Percentiles rank a stretch among this genome's conserved stretches.
These are phyloP conservation scores for Tuber indicum DNA, from an alignment of 495 filamentous ascomycete genomes.

Conservation along the genomic window DNA sequence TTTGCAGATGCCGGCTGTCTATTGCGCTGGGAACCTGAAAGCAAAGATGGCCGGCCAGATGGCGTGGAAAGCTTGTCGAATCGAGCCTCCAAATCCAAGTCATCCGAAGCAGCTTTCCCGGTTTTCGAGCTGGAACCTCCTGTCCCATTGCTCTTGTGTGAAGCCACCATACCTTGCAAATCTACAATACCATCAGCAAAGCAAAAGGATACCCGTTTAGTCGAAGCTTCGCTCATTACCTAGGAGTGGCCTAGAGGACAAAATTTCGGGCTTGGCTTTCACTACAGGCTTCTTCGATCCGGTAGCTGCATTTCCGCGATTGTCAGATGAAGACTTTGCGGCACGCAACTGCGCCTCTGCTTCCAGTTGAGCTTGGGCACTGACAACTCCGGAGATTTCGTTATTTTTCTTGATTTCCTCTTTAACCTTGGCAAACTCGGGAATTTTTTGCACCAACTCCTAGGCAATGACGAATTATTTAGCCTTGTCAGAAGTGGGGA, in stretches of 20 bases:
- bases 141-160: not conserved
- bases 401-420: constrained; percentile 51
- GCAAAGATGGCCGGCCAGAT: constrained; percentile 11
- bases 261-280: constrained; percentile 30
- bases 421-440: constrained; percentile 56
- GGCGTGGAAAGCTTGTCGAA: constrained; percentile 23
- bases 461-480: constrained; percentile 14
- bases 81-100: constrained; percentile 26
- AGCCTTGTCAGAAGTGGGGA: constrained; percentile 5
- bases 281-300: constrained; percentile 26
- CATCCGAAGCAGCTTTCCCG: constrained; percentile 9
- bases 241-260: constrained; percentile 17
- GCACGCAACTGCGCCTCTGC: constrained; percentile 16
- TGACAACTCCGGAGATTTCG: constrained; percentile 31
- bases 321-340: constrained; percentile 1
- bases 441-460: constrained; percentile 43
- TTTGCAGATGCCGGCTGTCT: constrained; percentile 1
- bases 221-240: constrained; percentile 7
- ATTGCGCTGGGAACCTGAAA: constrained; percentile 6
- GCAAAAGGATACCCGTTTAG: not conserved
- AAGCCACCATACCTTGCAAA: constrained; percentile 5
- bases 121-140: constrained; percentile 10
- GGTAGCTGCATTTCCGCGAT: constrained; percentile 1
- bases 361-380: constrained; percentile 31
- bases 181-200: constrained; percentile 25